Conservation (phyloP, 2,329 filamentous ascomycete species). For the Neonectria ditissima region DNA sequence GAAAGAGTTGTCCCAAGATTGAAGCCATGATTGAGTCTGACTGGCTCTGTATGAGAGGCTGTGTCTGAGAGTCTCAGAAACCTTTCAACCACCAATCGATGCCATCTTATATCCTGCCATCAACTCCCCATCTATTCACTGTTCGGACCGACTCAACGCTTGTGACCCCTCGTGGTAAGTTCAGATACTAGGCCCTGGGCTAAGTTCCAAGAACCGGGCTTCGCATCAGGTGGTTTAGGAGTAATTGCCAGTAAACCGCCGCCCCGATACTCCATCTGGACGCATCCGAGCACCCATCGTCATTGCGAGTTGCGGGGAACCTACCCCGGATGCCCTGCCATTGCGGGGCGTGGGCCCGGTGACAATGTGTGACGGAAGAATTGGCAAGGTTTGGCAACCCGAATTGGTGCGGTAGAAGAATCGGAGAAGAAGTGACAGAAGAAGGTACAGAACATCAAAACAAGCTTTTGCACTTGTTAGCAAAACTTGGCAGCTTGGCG, state of each 20-base stretch:
- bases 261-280: background rate
- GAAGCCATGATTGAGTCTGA: conserved; percentile 32
- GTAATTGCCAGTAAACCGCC: background rate
- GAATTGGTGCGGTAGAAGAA: background rate
- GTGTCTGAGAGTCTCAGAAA: background rate
- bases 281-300: conserved; percentile 4
- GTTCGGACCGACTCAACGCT: conserved; percentile 14
- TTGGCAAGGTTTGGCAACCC: background rate
- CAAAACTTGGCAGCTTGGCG: background rate
- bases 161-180: background rate
- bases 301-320: conserved; percentile 4
- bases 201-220: background rate
- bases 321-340: conserved; percentile 13
- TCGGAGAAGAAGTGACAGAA: background rate
- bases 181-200: background rate
- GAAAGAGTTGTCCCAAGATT: conserved; percentile 32
- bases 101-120: background rate
- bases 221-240: background rate
- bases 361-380: background rate
- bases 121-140: background rate
- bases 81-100: background rate
- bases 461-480: background rate
- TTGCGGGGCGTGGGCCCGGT: conserved; percentile 12
- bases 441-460: background rate
- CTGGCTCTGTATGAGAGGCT: background rate